Percentiles rank a stretch among this genome's conserved stretches.
These are phyloP conservation scores for Cryphonectria parasitica DNA, from an alignment of 2,329 filamentous ascomycete species.

Conservation along the genomic window DNA sequence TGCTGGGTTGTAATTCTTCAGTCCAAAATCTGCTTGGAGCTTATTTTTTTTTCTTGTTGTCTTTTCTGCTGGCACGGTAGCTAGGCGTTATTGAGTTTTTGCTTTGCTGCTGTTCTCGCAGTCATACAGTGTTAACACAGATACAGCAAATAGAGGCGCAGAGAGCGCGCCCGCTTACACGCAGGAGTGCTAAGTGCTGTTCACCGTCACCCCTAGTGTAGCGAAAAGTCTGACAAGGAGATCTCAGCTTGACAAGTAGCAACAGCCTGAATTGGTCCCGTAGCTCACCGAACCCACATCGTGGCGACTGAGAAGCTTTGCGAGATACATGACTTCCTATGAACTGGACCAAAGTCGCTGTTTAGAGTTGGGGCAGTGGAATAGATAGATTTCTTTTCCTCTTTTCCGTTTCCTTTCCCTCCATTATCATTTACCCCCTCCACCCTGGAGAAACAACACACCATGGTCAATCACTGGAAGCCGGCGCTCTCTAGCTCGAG, in stretches of 20 bases:
- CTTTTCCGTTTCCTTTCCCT: not conserved
- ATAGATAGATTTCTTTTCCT: not conserved
- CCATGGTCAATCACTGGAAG: not conserved
- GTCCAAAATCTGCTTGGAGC: conserved; percentile 11
- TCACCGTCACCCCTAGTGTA: not conserved
- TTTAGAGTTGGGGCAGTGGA: not conserved
- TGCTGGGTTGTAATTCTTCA: not conserved
- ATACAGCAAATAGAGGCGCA: not conserved
- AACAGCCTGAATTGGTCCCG: not conserved
- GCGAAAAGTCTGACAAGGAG: not conserved
- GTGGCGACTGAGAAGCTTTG: not conserved
- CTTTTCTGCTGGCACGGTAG: conserved; percentile 20
- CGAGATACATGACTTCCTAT: not conserved
- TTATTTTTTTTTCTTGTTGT: not conserved
- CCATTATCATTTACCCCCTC: not conserved
- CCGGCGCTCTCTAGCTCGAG: no score
- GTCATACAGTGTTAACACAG: conserved; percentile 12
- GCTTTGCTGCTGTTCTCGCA: conserved; percentile 8
- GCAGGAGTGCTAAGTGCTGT: not conserved
- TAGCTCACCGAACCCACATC: not conserved
- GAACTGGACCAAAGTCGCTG: not conserved
- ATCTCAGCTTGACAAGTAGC: not conserved
- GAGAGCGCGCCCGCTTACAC: not conserved
- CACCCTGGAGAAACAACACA: not conserved
- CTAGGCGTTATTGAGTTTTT: conserved; percentile 27